Base-by-base conservation (phyloP, 805 yeast species). In the Sungouiozyma ichnusensis region DNA sequence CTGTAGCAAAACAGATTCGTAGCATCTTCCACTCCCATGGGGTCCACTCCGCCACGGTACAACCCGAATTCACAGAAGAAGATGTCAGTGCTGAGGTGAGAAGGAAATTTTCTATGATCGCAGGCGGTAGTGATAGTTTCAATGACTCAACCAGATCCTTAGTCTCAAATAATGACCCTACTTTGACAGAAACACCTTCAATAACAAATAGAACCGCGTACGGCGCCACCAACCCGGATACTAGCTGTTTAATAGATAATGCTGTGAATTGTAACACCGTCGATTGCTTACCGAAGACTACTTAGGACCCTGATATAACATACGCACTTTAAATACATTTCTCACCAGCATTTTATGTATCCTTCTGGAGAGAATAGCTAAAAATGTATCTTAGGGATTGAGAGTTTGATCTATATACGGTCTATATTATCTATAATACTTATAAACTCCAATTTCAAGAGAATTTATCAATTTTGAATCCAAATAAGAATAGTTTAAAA, bases 41-140 rank as follows among this genome's bases (percentile, higher is more conserved):
- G 36, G 80, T 90, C 46, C 94, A 88, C 55, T 82, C 92, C 32
- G 95, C 90, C 16, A 90, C 98, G 1, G 88, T 92, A 39, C 98
- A 90, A 64, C 98, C 98, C 0, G 98, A 90, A 65, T 92, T 90
- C 54, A 59, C 69, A 3, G 48, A 53, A 3, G 54, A 58, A 11
- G 49, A 55, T 16, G 55, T 62, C n/a, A 52, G 63, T 15, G 48
- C 59, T 4, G 67, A 61, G 24, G 55, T 55, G 33, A 56, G 58
- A 41, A 52, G 62, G 47, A 57, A 61, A 41, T 55, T 63, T 39
- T 59, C 66, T 4, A 54, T 56, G 33, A 50, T 63, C 20, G 49
- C 50, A 4, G 54, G 52, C 33, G 44, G 48, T 35, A 36, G 20
- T 3, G 38, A 38, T 18, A 34, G 32, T 2, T 8, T 24, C 29